Conservation (phyloP, 83 land plant genomes). For the Thuja plicata region DNA sequence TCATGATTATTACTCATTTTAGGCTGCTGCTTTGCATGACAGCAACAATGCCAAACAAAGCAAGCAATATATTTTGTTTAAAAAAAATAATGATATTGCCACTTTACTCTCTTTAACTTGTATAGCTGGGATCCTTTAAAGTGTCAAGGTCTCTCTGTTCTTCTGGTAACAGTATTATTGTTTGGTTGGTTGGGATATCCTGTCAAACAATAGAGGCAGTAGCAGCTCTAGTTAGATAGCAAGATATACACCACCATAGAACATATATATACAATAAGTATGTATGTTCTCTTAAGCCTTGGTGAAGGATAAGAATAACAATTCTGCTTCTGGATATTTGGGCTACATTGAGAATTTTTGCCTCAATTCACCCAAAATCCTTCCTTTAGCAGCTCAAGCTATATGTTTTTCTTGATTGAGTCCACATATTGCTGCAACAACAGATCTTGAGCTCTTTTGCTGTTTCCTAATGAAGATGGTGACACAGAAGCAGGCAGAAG, state of each 20-base stretch:
- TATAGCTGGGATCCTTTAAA: constrained; percentile 9
- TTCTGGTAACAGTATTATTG: constrained; percentile 5
- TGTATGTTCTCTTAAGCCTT: neutral
- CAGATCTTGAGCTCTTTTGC: neutral
- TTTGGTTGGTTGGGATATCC: constrained; percentile 16
- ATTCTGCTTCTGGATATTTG: neutral
- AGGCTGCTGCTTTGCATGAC: constrained; percentile 17
- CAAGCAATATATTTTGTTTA: neutral
- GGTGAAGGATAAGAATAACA: neutral
- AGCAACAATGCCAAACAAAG: constrained; percentile 13
- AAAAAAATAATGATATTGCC: neutral
- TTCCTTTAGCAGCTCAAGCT: neutral
- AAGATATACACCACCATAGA: neutral
- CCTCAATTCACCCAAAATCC: neutral
- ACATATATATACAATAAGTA: neutral
- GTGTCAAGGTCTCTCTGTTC: neutral
- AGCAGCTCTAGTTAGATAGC: neutral
- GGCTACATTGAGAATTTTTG: neutral
- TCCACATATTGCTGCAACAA: neutral
- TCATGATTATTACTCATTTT: constrained; percentile 11
- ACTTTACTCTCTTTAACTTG: neutral
- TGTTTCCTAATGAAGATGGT: constrained; percentile 21
- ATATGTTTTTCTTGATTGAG: neutral
- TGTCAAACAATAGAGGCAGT: neutral
- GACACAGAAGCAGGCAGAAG: constrained; percentile 68